A percentile compares a stretch with the other conserved stretches of the same genome.
Conservation (phyloP, 805 yeast species). For the Maudiozyma turicensis region DNA sequence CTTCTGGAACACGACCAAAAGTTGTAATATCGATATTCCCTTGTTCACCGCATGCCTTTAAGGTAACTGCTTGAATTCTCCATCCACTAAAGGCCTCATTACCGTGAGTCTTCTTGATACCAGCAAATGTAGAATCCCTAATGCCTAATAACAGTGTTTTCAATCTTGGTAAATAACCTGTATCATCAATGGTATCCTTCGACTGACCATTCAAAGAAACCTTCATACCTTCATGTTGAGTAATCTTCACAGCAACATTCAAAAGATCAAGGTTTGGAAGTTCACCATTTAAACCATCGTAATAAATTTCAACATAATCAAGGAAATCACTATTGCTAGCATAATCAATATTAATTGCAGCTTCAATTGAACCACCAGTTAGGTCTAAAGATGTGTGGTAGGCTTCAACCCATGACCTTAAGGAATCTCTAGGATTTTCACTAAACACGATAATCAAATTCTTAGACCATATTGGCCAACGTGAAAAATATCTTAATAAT, state of each 20-base stretch:
- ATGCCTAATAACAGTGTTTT: conserved; percentile 55
- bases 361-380: conserved; percentile 90
- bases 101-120: conserved; percentile 53
- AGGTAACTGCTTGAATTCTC: conserved; percentile 84
- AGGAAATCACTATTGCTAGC: conserved; percentile 57
- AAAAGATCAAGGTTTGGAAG: conserved; percentile 86
- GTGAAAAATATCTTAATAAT: conserved; percentile 66
- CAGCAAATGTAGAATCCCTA: conserved; percentile 59
- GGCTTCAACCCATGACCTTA: conserved; percentile 87
- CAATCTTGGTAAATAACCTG: conserved; percentile 47
- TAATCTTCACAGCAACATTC: conserved; percentile 66
- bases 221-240: conserved; percentile 66
- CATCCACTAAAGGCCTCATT: conserved; percentile 92
- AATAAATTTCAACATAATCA: conserved; percentile 62
- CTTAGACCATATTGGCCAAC: conserved; percentile 93
- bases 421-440: conserved; percentile 53
- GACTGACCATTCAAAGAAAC: conserved; percentile 57
- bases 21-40: conserved; percentile 81
- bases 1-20: conserved; percentile 83
- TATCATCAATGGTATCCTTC: conserved; percentile 35
- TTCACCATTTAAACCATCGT: conserved; percentile 91
- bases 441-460: conserved; percentile 83
- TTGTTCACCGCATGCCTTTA: conserved; percentile 52
- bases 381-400: conserved; percentile 76
- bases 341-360: conserved; percentile 78